Percentiles rank a stretch among this genome's conserved stretches.
Evolutionary conservation across 2,329 filamentous ascomycete genomes (phyloP).

Genomic region (Cladosporium phlei): DNA sequence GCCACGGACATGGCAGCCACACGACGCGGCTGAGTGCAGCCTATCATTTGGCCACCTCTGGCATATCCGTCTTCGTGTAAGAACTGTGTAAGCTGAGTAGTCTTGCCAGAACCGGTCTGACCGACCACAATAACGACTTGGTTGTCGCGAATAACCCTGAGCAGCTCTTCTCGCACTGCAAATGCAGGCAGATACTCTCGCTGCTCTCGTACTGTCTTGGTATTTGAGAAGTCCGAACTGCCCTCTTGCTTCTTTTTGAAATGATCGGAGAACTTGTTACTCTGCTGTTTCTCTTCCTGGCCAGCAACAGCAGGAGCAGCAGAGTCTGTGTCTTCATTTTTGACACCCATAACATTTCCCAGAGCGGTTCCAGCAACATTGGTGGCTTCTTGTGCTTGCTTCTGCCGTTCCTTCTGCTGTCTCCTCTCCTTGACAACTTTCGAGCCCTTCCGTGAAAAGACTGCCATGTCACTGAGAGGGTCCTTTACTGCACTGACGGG

Average conservation of each 20-base stretch:
- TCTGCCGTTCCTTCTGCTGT: slow-evolving; percentile 87
- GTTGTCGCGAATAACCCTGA: slow-evolving; percentile 90
- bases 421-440: slow-evolving; percentile 85
- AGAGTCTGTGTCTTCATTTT: slow-evolving; percentile 84
- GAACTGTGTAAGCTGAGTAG: slow-evolving; percentile 94
- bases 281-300: slow-evolving; percentile 56
- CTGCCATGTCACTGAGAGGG: slow-evolving; percentile 96
- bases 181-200: slow-evolving; percentile 92
- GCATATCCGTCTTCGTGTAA: slow-evolving; percentile 93
- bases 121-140: slow-evolving; percentile 96
- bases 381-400: slow-evolving; percentile 91
- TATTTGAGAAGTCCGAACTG: slow-evolving; percentile 87
- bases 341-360: slow-evolving; percentile 92
- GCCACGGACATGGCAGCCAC: slow-evolving; percentile 99
- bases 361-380: slow-evolving; percentile 86
- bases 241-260: slow-evolving; percentile 78
- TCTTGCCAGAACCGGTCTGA: slow-evolving; percentile 96
- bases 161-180: slow-evolving; percentile 86
- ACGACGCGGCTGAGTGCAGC: slow-evolving; percentile 91
- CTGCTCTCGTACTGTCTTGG: slow-evolving; percentile 84
- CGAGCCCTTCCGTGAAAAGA: slow-evolving; percentile 93
- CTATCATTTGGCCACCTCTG: slow-evolving; percentile 73
- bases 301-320: slow-evolving; percentile 56
- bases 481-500: slow-evolving; percentile 90
- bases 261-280: slow-evolving; percentile 81